Evolutionary conservation across 2,329 filamentous ascomycete species (phyloP).

Genomic region (Phialophora chinensis): DNA sequence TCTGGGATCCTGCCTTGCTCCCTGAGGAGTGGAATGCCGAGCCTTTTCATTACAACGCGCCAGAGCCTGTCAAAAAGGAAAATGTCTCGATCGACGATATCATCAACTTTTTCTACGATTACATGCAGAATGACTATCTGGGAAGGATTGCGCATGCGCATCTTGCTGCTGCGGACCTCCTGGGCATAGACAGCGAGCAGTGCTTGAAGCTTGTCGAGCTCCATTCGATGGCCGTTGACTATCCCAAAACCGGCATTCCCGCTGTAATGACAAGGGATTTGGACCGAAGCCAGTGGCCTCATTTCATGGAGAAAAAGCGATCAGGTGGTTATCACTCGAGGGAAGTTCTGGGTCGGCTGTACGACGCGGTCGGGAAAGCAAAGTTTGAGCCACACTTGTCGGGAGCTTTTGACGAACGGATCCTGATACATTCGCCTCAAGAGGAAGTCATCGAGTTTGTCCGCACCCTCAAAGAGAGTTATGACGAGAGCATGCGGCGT

Average conservation of each 20-base stretch:
- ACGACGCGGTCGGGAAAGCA: slow-evolving; percentile 73
- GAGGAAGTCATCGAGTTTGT: slow-evolving; percentile 64
- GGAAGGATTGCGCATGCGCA: slow-evolving; percentile 82
- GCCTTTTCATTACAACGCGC: slow-evolving; percentile 77
- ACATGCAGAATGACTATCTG: slow-evolving; percentile 89
- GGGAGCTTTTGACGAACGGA: slow-evolving; percentile 74
- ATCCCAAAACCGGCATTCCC: slow-evolving; percentile 83
- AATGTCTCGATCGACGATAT: slow-evolving; percentile 76
- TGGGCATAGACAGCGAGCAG: slow-evolving; percentile 70
- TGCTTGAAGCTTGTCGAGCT: slow-evolving; percentile 79
- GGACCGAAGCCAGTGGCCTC: slow-evolving; percentile 72
- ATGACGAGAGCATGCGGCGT: slow-evolving; percentile 76
- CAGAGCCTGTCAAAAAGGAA: slow-evolving; percentile 62
- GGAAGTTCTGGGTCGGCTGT: slow-evolving; percentile 79
- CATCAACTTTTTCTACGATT: slow-evolving; percentile 83
- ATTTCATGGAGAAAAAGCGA: slow-evolving; percentile 80
- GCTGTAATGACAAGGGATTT: slow-evolving; percentile 70
- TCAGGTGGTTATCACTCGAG: slow-evolving; percentile 66
- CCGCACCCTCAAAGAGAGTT: slow-evolving; percentile 71
- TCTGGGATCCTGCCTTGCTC: slow-evolving; percentile 82
- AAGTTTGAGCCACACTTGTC: slow-evolving; percentile 77
- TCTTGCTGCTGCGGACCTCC: slow-evolving; percentile 73
- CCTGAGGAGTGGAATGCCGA: slow-evolving; percentile 71
- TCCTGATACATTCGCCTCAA: slow-evolving; percentile 67
- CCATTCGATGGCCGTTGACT: slow-evolving; percentile 93